phyloP scores from a whole-genome alignment of 768 basidiomycete species.

The Boletales sp. region DNA sequence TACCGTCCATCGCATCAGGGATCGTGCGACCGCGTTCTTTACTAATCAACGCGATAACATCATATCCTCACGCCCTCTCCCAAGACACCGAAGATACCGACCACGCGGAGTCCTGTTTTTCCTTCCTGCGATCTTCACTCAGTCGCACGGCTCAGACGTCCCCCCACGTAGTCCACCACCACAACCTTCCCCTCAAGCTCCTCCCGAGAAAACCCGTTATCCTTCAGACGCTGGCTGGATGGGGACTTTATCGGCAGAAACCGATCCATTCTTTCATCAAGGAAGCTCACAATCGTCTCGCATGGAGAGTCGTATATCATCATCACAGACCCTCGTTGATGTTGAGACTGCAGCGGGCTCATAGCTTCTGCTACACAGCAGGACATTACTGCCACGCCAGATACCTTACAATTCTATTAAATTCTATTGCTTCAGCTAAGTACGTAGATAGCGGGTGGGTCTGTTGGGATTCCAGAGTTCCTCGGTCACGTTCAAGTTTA shows the following conservation, averaged over 20 bases:
- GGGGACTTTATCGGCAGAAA: slow-evolving; percentile 22
- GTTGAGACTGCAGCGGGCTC: slow-evolving; percentile 21
- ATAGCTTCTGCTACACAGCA: slow-evolving; percentile 11
- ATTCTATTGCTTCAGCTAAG: slow-evolving; percentile 32
- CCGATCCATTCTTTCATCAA: slow-evolving; percentile 20
- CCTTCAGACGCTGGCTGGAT: slow-evolving; percentile 34
- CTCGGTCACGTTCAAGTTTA: slow-evolving; percentile 9
- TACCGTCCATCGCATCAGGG: slow-evolving; percentile 53
- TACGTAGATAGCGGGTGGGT: slow-evolving; percentile 18
- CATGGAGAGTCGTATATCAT: slow-evolving; percentile 25
- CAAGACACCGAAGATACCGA: slow-evolving; percentile 44
- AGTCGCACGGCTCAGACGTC: slow-evolving; percentile 33
- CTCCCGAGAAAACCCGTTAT: slow-evolving; percentile 47
- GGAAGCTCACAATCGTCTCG: slow-evolving; percentile 29
- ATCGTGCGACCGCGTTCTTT: slow-evolving; percentile 47
- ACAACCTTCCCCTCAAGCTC: slow-evolving; percentile 20
- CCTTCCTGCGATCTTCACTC: slow-evolving; percentile 75
- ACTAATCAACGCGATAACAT: slow-evolving; percentile 36
- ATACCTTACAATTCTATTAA: slow-evolving; percentile 27
- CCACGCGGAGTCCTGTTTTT: slow-evolving; percentile 73
- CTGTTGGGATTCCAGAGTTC: slow-evolving; percentile 8
- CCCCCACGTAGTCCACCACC: slow-evolving; percentile 31
- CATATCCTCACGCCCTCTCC: slow-evolving; percentile 43
- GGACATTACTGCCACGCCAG: slow-evolving; percentile 11
- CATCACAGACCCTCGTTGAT: slow-evolving; percentile 28